phyloP scores from a whole-genome alignment of 495 filamentous ascomycete species.

The Viridothelium virens region DNA sequence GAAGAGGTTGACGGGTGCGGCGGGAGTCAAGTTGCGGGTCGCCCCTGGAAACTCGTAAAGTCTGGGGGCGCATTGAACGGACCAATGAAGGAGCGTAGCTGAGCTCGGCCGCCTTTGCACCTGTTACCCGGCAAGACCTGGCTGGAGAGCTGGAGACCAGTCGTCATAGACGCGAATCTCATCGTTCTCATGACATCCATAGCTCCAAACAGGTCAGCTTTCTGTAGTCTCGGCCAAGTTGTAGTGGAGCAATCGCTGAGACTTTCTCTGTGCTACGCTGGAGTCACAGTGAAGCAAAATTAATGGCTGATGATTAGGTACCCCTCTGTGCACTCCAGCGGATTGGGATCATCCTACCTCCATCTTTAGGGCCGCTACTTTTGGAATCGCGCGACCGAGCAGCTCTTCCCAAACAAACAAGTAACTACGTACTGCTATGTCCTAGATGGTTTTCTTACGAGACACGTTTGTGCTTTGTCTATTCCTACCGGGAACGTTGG shows the following conservation, averaged over 20 bases:
- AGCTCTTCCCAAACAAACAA: too few species aligned
- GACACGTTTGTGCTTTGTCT: too few species aligned
- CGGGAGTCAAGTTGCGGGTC: background rate
- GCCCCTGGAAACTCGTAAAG: conserved; percentile 11
- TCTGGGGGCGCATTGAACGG: background rate
- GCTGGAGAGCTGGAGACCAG: background rate
- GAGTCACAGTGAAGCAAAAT: conserved; percentile 1
- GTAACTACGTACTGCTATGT: too few species aligned
- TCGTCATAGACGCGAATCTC: background rate
- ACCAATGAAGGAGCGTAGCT: background rate
- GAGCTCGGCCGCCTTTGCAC: background rate
- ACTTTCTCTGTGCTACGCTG: too few species aligned
- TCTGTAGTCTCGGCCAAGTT: background rate
- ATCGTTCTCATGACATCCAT: background rate
- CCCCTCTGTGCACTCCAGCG: background rate
- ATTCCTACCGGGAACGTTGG: too few species aligned
- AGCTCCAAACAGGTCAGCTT: background rate
- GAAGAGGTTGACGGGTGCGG: background rate
- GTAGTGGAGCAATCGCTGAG: background rate
- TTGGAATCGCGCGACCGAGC: background rate
- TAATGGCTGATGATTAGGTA: background rate
- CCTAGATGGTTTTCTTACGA: too few species aligned
- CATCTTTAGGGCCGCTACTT: background rate
- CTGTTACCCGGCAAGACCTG: background rate
- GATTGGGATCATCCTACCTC: background rate